Evolutionary conservation across 345 rosid species (phyloP).

Genomic region (Salix arbutifolia): DNA sequence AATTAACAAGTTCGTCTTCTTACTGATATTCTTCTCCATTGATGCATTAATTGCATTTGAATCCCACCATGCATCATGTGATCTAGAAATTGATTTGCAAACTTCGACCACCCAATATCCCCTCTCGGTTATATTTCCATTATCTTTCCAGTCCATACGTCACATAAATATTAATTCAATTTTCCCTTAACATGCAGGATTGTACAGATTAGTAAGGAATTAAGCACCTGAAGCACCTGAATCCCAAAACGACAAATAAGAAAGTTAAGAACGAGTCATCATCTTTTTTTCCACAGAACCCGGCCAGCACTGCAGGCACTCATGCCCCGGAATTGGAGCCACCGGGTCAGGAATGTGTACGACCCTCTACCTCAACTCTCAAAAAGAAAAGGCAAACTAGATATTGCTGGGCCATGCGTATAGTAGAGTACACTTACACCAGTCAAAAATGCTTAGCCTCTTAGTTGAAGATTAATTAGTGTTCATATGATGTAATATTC

Average conservation of each 20-base stretch:
- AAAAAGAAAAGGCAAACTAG: slow-evolving; percentile 27
- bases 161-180: not conserved
- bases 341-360: not conserved
- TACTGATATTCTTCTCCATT: too few species aligned
- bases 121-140: not conserved
- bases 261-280: not conserved
- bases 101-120: too few species aligned
- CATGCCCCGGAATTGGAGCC: not conserved
- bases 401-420: slow-evolving; percentile 34
- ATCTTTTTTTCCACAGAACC: not conserved
- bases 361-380: slow-evolving; percentile 15
- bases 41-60: too few species aligned
- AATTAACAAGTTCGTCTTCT: too few species aligned
- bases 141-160: not conserved
- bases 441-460: slow-evolving; percentile 21
- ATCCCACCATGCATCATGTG: too few species aligned
- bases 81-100: too few species aligned
- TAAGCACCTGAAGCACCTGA: not conserved
- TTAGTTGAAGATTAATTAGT: not conserved
- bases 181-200: too few species aligned
- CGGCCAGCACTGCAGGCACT: not conserved
- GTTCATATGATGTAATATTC: slow-evolving; percentile 14
- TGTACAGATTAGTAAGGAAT: not conserved
- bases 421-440: slow-evolving; percentile 4
- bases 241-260: not conserved